Conservation (phyloP, 2,329 filamentous ascomycete species). For the Teratosphaeria gauchensis region DNA sequence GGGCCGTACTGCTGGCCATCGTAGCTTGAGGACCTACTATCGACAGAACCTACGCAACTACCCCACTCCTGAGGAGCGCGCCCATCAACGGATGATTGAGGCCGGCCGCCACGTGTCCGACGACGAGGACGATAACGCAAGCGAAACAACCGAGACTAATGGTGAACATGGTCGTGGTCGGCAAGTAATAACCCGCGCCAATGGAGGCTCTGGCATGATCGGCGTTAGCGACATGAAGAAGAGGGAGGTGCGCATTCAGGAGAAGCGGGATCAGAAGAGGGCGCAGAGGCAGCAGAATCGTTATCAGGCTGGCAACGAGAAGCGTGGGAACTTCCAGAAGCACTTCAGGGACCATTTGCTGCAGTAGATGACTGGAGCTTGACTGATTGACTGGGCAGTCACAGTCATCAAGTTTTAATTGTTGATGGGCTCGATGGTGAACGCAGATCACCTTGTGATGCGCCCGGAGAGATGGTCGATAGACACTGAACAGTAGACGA, state of each 20-base stretch:
- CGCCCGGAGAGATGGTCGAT: too few relatives aligned
- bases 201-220: slow-evolving; percentile 66
- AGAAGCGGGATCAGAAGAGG: slow-evolving; percentile 59
- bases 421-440: not conserved
- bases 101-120: slow-evolving; percentile 36
- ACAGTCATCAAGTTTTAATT: too few relatives aligned
- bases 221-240: slow-evolving; percentile 70
- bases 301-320: slow-evolving; percentile 62
- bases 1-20: slow-evolving; percentile 80
- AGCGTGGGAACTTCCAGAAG: slow-evolving; percentile 66
- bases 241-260: slow-evolving; percentile 53
- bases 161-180: slow-evolving; percentile 23
- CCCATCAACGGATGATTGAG: slow-evolving; percentile 54
- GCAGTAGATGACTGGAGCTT: too few relatives aligned
- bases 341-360: slow-evolving; percentile 52
- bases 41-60: slow-evolving; percentile 85
- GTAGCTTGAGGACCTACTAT: slow-evolving; percentile 79
- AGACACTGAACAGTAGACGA: too few relatives aligned
- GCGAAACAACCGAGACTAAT: slow-evolving; percentile 4
- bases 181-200: slow-evolving; percentile 51
- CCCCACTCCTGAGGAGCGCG: slow-evolving; percentile 67
- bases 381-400: too few relatives aligned
- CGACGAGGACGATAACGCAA: slow-evolving; percentile 37
- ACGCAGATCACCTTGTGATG: not conserved
- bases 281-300: slow-evolving; percentile 43